phyloP scores from a whole-genome alignment of 2,329 filamentous ascomycete species.

The Alternaria sp. region DNA sequence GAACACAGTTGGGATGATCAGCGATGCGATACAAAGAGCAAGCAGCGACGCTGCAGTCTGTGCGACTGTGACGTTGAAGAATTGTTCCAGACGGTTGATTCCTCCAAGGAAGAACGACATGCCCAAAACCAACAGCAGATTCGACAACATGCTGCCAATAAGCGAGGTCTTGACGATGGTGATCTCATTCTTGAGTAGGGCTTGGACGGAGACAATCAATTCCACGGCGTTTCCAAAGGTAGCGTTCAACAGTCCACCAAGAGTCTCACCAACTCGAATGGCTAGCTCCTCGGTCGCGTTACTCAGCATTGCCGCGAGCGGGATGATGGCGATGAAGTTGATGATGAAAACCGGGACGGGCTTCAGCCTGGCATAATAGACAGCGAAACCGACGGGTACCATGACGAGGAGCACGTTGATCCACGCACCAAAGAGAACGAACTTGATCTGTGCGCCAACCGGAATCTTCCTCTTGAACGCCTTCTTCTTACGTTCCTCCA shows the following conservation, averaged over 20 bases:
- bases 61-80: conserved; percentile 91
- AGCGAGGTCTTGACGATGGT: conserved; percentile 91
- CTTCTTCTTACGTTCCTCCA: conserved; percentile 45
- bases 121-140: conserved; percentile 85
- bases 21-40: conserved; percentile 77
- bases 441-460: conserved; percentile 66
- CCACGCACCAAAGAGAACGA: conserved; percentile 82
- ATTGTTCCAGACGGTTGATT: conserved; percentile 78
- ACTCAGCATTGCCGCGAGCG: conserved; percentile 83
- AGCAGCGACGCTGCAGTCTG: conserved; percentile 87
- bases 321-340: conserved; percentile 94
- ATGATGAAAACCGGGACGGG: conserved; percentile 72
- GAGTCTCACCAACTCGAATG: conserved; percentile 76
- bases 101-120: conserved; percentile 94
- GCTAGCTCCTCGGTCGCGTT: conserved; percentile 93
- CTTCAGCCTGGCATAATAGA: conserved; percentile 66
- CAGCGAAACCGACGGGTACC: conserved; percentile 77
- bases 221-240: conserved; percentile 93
- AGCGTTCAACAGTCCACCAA: conserved; percentile 89
- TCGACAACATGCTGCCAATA: conserved; percentile 90
- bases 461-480: conserved; percentile 47
- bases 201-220: conserved; percentile 87
- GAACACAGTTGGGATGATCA: conserved; percentile 92
- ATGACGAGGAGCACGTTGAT: conserved; percentile 83
- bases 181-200: conserved; percentile 75